Evolutionary conservation across 805 yeast species (phyloP).

Genomic region (Tetrapisispora namnaoensis): DNA sequence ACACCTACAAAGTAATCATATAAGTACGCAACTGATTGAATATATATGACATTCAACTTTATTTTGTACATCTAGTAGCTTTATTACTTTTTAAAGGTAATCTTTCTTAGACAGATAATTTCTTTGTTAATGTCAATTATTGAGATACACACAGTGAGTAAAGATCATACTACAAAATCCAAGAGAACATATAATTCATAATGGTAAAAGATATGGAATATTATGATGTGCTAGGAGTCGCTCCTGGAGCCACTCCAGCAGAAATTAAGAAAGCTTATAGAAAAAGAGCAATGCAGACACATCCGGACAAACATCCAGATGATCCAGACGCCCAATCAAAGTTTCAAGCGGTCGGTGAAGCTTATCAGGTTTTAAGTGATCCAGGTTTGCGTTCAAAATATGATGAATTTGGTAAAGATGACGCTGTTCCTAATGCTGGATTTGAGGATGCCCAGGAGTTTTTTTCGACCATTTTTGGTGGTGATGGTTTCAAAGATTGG

Average conservation of each 20-base stretch:
- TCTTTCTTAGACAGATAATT: too few relatives aligned
- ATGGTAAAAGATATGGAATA: conserved; percentile 85
- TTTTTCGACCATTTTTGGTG: conserved; percentile 76
- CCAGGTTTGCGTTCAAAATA: conserved; percentile 56
- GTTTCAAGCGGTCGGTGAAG: conserved; percentile 66
- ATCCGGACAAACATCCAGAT: conserved; percentile 95
- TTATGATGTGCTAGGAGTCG: conserved; percentile 70
- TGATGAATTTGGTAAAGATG: conserved; percentile 77
- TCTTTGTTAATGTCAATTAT: too few relatives aligned
- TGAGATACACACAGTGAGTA: too few relatives aligned
- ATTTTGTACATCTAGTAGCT: too few relatives aligned
- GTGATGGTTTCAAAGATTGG: conserved; percentile 69
- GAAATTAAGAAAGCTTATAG: conserved; percentile 93
- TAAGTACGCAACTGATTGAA: too few relatives aligned
- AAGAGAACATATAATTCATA: background rate
- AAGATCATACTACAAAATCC: too few relatives aligned
- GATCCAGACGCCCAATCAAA: conserved; percentile 82
- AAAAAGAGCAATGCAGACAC: conserved; percentile 77
- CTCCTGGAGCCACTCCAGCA: conserved; percentile 56
- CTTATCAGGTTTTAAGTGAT: conserved; percentile 76
- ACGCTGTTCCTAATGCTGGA: conserved; percentile 58
- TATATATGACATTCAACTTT: too few relatives aligned
- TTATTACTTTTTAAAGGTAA: too few relatives aligned
- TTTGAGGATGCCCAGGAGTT: conserved; percentile 82
- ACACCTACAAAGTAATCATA: too few relatives aligned